Base-by-base conservation (phyloP, 2,329 filamentous ascomycete genomes). In the Aspergillus ochraceus region DNA sequence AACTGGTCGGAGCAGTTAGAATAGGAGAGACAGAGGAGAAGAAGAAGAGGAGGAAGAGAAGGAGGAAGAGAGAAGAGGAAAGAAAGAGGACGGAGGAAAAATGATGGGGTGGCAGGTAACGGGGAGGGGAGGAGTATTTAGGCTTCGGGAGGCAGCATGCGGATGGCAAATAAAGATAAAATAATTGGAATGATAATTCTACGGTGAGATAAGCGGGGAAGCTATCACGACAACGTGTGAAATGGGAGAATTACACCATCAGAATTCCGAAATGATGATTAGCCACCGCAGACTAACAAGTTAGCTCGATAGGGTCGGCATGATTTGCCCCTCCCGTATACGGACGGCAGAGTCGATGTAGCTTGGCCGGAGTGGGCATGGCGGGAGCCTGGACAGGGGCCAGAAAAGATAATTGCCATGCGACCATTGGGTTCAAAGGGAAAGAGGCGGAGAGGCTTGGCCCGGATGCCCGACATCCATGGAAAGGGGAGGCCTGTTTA, bases 121-220 rank as follows among this genome's bases (percentile, higher is more conserved):
- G 49, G 39, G 49, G 29, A 58, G 30, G 32, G 52, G 49, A 32
- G 49, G 51, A 60, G 58, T 55, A 55, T 30, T 49, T 30, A 55
- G 24, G 24, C 10, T 4, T 47, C 10, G 6, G 24, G 22, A 47
- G 20, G 29, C 14, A 29, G 26, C 26, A 29, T 36, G 12, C 11
- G 32, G 32, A 45, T 53, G 51, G 20, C 17, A 55, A 55, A 32
- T 42, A 36, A 36, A 49, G 17, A 36, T 32, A 24, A 8, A 47
- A 36, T 45, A 24, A 20, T 19, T 6, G 1, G 17, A 6, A 42
- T 42, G 17, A 42, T 17, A 42, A 42, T n/a, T 2, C 6, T 6
- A 14, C 36, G 3, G 36, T 42, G 36, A 42, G 45, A 47, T 47
- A 47, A 47, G 45, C 45, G 45, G 45, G 45, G 45, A 47, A 24